Conservation (phyloP, 495 filamentous ascomycete species). For the Penicillium salamii region DNA sequence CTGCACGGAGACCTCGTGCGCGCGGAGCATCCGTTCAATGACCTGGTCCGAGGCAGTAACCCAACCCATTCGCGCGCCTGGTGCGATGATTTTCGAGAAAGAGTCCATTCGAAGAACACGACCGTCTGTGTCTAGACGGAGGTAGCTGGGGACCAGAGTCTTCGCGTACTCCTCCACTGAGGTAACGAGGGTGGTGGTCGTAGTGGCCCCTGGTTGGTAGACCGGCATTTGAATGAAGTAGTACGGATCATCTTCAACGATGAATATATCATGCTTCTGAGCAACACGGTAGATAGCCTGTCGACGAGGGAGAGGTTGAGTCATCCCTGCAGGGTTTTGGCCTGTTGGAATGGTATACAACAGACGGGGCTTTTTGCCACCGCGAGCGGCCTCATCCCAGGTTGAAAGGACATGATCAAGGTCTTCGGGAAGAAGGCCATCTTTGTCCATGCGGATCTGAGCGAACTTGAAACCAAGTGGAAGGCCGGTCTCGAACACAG, state of each 20-base stretch:
- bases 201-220: neutral
- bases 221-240: slow-evolving; percentile 16
- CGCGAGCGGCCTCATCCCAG: slow-evolving; percentile 13
- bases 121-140: slow-evolving; percentile 51
- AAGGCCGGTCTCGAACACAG: slow-evolving; percentile 1
- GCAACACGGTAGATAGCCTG: slow-evolving; percentile 62
- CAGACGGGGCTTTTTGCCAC: slow-evolving; percentile 15
- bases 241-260: slow-evolving; percentile 82
- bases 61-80: slow-evolving; percentile 52
- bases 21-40: slow-evolving; percentile 62
- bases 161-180: neutral
- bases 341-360: slow-evolving; percentile 63
- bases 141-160: slow-evolving; percentile 44
- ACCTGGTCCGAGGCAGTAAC: slow-evolving; percentile 63
- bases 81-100: slow-evolving; percentile 55
- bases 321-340: slow-evolving; percentile 79
- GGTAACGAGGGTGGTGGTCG: neutral
- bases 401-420: slow-evolving; percentile 7
- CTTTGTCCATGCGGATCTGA: neutral
- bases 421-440: neutral
- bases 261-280: slow-evolving; percentile 67
- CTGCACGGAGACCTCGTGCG: slow-evolving; percentile 68
- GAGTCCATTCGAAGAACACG: slow-evolving; percentile 58
- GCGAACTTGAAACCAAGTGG: slow-evolving; percentile 13
- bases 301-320: slow-evolving; percentile 55